Evolutionary conservation across 2,329 filamentous ascomycete species (phyloP).

Genomic region (Aureobasidium lini): DNA sequence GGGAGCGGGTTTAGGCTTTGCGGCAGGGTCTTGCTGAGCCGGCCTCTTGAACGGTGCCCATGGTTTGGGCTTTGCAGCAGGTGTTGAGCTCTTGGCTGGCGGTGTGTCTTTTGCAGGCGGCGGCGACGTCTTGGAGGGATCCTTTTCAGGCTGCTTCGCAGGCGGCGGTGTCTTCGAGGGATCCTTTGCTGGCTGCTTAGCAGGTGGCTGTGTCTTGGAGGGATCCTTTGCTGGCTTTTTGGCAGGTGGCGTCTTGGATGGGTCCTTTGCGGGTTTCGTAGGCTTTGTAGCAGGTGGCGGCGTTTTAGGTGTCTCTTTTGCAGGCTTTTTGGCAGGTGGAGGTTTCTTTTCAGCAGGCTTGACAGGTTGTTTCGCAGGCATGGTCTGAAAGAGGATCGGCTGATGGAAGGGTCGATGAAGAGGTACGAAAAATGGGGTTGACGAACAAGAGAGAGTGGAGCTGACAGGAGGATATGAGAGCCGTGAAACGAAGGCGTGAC

Average conservation of each 20-base stretch:
- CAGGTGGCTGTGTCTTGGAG: too few relatives aligned
- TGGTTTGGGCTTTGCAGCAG: background rate
- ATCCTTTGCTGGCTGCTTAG: background rate
- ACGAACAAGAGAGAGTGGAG: too few relatives aligned
- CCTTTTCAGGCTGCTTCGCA: background rate
- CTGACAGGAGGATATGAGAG: too few relatives aligned
- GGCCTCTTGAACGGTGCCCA: background rate
- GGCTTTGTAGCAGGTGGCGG: background rate
- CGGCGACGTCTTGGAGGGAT: background rate
- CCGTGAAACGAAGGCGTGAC: too few relatives aligned
- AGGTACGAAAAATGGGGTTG: too few relatives aligned
- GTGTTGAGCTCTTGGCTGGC: background rate
- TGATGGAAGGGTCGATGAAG: too few relatives aligned
- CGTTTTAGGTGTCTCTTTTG: too few relatives aligned
- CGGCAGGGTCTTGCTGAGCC: background rate
- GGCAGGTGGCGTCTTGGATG: background rate
- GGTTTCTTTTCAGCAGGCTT: too few relatives aligned
- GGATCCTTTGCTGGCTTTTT: background rate
- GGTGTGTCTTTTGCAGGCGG: background rate
- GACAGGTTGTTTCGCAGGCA: too few relatives aligned
- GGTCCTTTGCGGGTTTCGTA: background rate
- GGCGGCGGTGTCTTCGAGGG: background rate
- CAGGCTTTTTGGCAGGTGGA: too few relatives aligned
- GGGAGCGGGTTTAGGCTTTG: background rate
- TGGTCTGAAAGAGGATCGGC: too few relatives aligned